A percentile compares a stretch with the other conserved stretches of the same genome.
Evolutionary conservation across 176 grass and related monocot species (phyloP).

Genomic region (Thinopyrum elongatum): DNA sequence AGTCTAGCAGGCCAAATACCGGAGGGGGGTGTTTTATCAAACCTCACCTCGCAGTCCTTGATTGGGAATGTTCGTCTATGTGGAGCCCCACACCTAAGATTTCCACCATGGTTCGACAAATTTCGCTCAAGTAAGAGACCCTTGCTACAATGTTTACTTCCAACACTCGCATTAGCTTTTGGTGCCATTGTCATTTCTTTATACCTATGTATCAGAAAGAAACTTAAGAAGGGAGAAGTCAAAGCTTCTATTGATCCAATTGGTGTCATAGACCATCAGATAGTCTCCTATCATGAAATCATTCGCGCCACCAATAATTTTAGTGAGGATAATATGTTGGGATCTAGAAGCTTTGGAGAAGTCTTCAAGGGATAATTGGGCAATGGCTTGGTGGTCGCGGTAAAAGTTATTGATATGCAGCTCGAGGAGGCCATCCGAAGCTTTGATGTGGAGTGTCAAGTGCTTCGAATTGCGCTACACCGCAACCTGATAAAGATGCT

Average conservation of each 20-base stretch:
- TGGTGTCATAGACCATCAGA: too few species aligned
- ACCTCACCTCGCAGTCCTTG: neutral
- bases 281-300: neutral
- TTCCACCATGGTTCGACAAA: neutral
- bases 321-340: neutral
- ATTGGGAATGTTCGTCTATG: neutral
- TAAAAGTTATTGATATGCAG: neutral
- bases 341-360: neutral
- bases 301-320: neutral
- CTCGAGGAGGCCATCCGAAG: neutral
- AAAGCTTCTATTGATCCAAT: neutral
- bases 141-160: neutral
- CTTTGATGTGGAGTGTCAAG: neutral
- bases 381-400: neutral
- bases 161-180: neutral
- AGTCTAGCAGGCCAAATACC: neutral
- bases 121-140: accelerated
- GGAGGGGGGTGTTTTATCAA: neutral
- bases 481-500: neutral
- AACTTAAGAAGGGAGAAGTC: neutral
- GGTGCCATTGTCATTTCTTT: neutral
- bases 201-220: neutral
- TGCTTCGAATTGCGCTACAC: neutral
- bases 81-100: neutral
- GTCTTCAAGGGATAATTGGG: neutral